Evolutionary conservation across 2,329 filamentous ascomycete species (phyloP), one percentile per base, ranked within the genome.

Genomic region (Ascocoryne sarcoides): DNA sequence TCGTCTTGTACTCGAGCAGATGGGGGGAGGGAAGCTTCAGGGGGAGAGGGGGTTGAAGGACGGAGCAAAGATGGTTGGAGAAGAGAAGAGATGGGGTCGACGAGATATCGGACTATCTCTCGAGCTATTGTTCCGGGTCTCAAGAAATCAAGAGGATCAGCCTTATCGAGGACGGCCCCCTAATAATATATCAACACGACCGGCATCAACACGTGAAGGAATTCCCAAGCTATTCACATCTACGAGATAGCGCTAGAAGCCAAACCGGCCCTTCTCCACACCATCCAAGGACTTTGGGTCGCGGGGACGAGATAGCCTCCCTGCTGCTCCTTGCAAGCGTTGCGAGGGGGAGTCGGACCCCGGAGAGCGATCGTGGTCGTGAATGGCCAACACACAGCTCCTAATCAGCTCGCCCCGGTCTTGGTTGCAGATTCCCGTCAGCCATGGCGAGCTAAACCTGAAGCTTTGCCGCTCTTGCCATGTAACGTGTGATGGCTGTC

Each of bases 401-500:
- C 10, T 32, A 12, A 16, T n/a, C 30, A 35, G 28, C 15, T 36
- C n/a, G 36, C 36, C 47, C 45, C 39, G 39, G 44, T 43, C 41
- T 40, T 51, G 45, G 45, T 51, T 50, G 49, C 49, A 50, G 46
- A 36, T 9, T 19, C 35, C 35, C 19, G 28, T 18, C 23, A 12
- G 32, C 18, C 19, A 20, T 18, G 16, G 15, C 32, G 16, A 26
- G 28, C 15, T 12, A 26, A 32, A 19, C 20, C 17, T 26, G 23
- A 12, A 29, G 18, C 42, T 40, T 45, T 47, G 48, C 37, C 30
- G 43, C 42, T 44, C 40, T 28, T 39, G 42, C 23, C 34, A 51
- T 51, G 49, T 51, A 51, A 51, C 49, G 49, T 51, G 37, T 48
- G 47, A 51, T 51, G 37, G 20, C 30, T 32, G 40, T 37, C 21